Percentiles rank a stretch among this genome's conserved stretches.
Conservation (phyloP, 495 filamentous ascomycete species). For the Penicillium bovifimosum region DNA sequence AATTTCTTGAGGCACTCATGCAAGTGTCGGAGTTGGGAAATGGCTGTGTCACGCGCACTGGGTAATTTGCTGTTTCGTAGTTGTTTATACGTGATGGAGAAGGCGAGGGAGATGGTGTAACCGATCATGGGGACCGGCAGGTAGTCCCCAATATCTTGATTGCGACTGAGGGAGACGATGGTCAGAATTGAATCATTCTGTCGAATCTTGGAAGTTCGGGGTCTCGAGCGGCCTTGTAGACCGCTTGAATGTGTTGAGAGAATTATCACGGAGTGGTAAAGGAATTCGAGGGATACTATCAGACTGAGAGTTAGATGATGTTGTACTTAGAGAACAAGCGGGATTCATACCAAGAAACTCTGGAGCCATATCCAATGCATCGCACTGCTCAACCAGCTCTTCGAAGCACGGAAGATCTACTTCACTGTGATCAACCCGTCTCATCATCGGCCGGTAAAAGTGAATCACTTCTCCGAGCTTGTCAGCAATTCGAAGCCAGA, state of each 20-base stretch:
- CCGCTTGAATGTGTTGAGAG: slow-evolving; percentile 17
- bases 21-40: slow-evolving; percentile 12
- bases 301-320: neutral
- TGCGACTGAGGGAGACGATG: slow-evolving; percentile 13
- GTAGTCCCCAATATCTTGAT: slow-evolving; percentile 6
- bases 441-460: slow-evolving; percentile 49
- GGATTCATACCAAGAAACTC: slow-evolving; percentile 10
- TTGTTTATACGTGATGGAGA: slow-evolving; percentile 23
- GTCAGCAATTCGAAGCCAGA: slow-evolving; percentile 41
- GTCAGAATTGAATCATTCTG: slow-evolving; percentile 17
- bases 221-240: slow-evolving; percentile 14
- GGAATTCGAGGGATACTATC: slow-evolving; percentile 16
- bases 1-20: slow-evolving; percentile 15
- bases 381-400: slow-evolving; percentile 35
- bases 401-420: slow-evolving; percentile 54
- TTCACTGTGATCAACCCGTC: slow-evolving; percentile 29
- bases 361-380: slow-evolving; percentile 6
- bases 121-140: slow-evolving; percentile 17
- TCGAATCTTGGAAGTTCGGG: slow-evolving; percentile 11
- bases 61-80: slow-evolving; percentile 12
- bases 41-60: slow-evolving; percentile 10
- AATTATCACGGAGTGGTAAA: slow-evolving; percentile 19
- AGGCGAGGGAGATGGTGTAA: slow-evolving; percentile 21
- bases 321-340: neutral
- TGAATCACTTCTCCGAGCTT: slow-evolving; percentile 54